These are phyloP conservation scores for Trametes sanguinea DNA, from an alignment of 768 basidiomycete species.

Conservation along the genomic window DNA sequence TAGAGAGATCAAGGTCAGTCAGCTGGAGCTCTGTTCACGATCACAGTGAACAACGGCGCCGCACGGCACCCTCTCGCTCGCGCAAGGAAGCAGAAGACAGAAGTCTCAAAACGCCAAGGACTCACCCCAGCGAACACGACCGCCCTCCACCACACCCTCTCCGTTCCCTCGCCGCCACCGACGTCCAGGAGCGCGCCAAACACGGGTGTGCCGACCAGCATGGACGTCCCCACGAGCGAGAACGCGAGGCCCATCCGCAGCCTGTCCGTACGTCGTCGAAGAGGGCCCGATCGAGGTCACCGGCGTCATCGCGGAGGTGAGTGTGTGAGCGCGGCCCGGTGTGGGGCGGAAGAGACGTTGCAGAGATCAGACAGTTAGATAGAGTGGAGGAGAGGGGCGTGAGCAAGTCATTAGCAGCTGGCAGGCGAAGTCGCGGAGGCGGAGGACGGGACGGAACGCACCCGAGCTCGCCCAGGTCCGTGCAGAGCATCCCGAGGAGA, in stretches of 20 bases:
- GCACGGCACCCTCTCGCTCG: too few species aligned
- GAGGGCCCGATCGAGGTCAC: not conserved
- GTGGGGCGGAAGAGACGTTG: too few species aligned
- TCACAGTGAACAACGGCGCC: too few species aligned
- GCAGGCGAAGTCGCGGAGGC: too few species aligned
- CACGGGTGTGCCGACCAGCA: conserved; percentile 28
- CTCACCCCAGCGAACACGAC: conserved; percentile 29
- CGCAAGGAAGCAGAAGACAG: too few species aligned
- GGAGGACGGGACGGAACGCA: conserved; percentile 4
- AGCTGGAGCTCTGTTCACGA: too few species aligned
- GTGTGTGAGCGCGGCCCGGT: too few species aligned
- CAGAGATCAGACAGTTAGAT: too few species aligned
- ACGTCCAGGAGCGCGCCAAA: conserved; percentile 27
- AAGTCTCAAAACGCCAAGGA: not conserved
- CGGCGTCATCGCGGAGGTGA: not conserved
- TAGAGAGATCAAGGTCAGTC: too few species aligned
- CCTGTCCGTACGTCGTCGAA: conserved; percentile 3
- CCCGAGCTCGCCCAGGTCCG: conserved; percentile 28
- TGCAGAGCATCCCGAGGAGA: conserved; percentile 22
- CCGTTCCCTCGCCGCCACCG: not conserved
- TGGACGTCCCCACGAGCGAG: conserved; percentile 25
- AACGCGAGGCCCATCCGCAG: conserved; percentile 29
- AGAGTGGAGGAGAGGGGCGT: too few species aligned
- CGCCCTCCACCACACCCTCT: conserved; percentile 24
- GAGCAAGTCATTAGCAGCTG: too few species aligned